Conservation (phyloP, 2,329 filamentous ascomycete genomes). For the Paraphoma chrysanthemicola region DNA sequence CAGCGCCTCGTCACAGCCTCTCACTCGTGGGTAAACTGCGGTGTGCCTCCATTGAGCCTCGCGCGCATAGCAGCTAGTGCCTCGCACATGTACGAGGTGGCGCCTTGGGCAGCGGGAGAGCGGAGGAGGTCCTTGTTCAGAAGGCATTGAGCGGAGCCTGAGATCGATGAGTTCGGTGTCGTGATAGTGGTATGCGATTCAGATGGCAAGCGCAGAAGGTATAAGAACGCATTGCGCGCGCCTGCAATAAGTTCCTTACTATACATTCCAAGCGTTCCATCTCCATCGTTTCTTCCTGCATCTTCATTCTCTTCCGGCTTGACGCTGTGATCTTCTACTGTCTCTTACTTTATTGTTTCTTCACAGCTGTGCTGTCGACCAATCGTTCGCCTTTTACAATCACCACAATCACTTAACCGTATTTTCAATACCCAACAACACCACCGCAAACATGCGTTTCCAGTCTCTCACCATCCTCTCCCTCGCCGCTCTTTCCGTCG, state of each 20-base stretch:
- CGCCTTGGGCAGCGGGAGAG: slow-evolving; percentile 10
- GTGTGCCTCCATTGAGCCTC: slow-evolving; percentile 1
- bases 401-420: not conserved
- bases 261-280: slow-evolving; percentile 21
- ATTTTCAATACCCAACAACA: slow-evolving; percentile 5
- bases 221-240: slow-evolving; percentile 14
- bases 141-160: slow-evolving; percentile 17
- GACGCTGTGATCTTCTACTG: slow-evolving; percentile 32
- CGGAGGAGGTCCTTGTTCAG: slow-evolving; percentile 1
- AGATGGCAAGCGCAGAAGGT: slow-evolving; percentile 2
- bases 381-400: slow-evolving; percentile 4
- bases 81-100: slow-evolving; percentile 16
- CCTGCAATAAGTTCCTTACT: slow-evolving; percentile 22
- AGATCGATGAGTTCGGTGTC: slow-evolving; percentile 4
- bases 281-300: slow-evolving; percentile 12
- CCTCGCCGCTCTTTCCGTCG: slow-evolving; percentile 33
- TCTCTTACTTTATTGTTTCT: slow-evolving; percentile 12
- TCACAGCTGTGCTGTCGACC: slow-evolving; percentile 37
- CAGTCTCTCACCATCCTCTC: slow-evolving; percentile 33
- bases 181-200: not conserved
- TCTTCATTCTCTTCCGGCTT: slow-evolving; percentile 27
- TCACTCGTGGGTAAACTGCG: slow-evolving; percentile 20
- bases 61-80: slow-evolving; percentile 16
- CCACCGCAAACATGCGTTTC: slow-evolving; percentile 35
- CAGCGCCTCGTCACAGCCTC: slow-evolving; percentile 6